Evolutionary conservation across 2,329 filamentous ascomycete species (phyloP).

Genomic region (Sporothrix brunneoviolacea): DNA sequence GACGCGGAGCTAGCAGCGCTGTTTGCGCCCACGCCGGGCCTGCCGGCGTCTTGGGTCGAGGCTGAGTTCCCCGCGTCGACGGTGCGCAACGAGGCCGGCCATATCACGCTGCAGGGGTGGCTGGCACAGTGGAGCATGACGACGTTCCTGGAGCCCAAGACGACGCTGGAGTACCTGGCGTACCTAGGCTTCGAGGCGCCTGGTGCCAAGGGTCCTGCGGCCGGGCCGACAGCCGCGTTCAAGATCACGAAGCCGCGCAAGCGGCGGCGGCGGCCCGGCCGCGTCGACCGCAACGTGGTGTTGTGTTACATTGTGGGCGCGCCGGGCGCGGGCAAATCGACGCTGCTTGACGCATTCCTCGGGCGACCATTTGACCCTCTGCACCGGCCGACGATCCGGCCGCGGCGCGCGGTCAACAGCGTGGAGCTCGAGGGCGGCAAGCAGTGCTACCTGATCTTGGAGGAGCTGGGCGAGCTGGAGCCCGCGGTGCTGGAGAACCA

Average conservation of each 20-base stretch:
- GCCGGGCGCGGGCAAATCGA: slow-evolving; percentile 81
- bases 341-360: slow-evolving; percentile 83
- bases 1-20: slow-evolving; percentile 76
- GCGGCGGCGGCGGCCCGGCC: slow-evolving; percentile 69
- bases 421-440: slow-evolving; percentile 94
- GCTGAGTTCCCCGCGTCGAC: slow-evolving; percentile 88
- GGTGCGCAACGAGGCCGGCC: slow-evolving; percentile 87
- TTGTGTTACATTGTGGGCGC: slow-evolving; percentile 88
- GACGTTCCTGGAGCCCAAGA: slow-evolving; percentile 91
- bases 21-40: slow-evolving; percentile 86
- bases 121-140: slow-evolving; percentile 99
- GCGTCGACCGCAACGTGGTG: slow-evolving; percentile 90
- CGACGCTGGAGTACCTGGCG: slow-evolving; percentile 89
- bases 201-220: slow-evolving; percentile 5
- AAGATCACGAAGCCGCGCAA: slow-evolving; percentile 92
- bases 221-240: slow-evolving; percentile 59
- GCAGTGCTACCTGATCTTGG: slow-evolving; percentile 92
- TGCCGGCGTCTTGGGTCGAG: slow-evolving; percentile 81
- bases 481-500: slow-evolving; percentile 90
- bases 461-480: slow-evolving; percentile 93
- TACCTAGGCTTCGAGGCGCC: slow-evolving; percentile 87
- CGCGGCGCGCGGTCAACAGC: slow-evolving; percentile 87
- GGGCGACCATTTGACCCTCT: slow-evolving; percentile 77
- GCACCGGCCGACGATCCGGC: slow-evolving; percentile 92
- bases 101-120: slow-evolving; percentile 96